These are phyloP conservation scores for Ambrosia trifida DNA, from an alignment of 129 eudicot species.

Conservation along the genomic window DNA sequence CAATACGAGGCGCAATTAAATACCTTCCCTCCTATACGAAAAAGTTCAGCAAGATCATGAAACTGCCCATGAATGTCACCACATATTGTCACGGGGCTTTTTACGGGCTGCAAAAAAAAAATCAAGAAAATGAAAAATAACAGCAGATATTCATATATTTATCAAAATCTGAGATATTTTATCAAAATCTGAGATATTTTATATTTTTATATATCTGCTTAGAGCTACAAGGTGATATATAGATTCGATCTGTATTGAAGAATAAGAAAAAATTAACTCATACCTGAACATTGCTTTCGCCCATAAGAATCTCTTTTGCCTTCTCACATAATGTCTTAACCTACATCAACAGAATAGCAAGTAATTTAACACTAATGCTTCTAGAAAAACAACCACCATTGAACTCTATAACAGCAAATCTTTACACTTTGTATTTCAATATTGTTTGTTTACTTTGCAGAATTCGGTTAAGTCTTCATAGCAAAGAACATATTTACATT, in stretches of 20 bases:
- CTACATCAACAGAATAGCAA: constrained; percentile 36
- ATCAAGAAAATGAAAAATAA: not conserved
- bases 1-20: not conserved
- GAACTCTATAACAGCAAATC: constrained; percentile 5
- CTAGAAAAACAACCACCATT: constrained; percentile 8
- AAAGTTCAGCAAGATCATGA: constrained; percentile 83
- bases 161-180: not conserved
- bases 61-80: constrained; percentile 92
- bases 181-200: not conserved
- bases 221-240: not conserved
- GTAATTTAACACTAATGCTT: constrained; percentile 11
- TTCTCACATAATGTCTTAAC: constrained; percentile 80
- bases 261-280: not conserved
- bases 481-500: not conserved
- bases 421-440: not conserved
- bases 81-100: constrained; percentile 82
- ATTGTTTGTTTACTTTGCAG: not conserved
- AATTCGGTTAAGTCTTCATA: not conserved
- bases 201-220: not conserved
- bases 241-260: not conserved
- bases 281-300: constrained; percentile 93
- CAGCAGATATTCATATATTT: not conserved
- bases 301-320: constrained; percentile 87
- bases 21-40: constrained; percentile 87
- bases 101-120: constrained; percentile 62